Base-by-base conservation (phyloP, 108 stramenopile genomes). In the Pseudonitzschia multistriata region DNA sequence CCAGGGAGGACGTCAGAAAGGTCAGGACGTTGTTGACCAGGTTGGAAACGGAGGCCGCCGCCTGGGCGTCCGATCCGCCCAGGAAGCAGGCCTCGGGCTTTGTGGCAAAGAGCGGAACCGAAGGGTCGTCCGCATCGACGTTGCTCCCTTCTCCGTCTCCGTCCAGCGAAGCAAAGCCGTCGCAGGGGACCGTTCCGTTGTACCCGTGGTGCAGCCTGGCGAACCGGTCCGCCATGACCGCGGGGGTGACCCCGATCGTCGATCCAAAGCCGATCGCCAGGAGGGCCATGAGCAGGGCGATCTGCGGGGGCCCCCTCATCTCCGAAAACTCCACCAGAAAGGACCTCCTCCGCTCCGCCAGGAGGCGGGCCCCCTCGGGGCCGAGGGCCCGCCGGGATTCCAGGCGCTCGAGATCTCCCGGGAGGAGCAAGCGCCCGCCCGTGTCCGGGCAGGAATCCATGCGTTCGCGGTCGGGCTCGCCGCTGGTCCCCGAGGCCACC, bases 201-300 rank as follows among this genome's bases (percentile, higher is more conserved):
- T 83, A 88, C 2, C 84, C 92, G 76, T 94, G 92, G 56, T 73
- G 35, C 0, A 94, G 36, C 34, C 86, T 70, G n/a, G 92, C 92
- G 74, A 85, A 94, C 31, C 88, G 85, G 77, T 94, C 92, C 50
- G 83, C 77, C 62, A 86, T 83, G 21, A 94, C 79, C n/a, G 92
- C 81, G 0, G 92, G 92, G 11, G 88, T 85, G 3, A 94, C 86
- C 35, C 92, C 89, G 48, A 94, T 78, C 1, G 81, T 86, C 10
- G 81, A 82, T 57, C 92, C 92, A 5, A 91, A 73, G 2, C 85
- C 88, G 50, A 94, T 71, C 11, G 92, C 86, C 34, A 88, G 45
- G 31, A 86, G 19, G 21, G 87, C 79, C 59, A 85, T 86, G 5
- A 94, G 15, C n/a, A 82, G 15, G 27, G 88, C 78, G 57, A 94